phyloP scores from a whole-genome alignment of 148 eudicot species.

The Euryodendron excelsum region DNA sequence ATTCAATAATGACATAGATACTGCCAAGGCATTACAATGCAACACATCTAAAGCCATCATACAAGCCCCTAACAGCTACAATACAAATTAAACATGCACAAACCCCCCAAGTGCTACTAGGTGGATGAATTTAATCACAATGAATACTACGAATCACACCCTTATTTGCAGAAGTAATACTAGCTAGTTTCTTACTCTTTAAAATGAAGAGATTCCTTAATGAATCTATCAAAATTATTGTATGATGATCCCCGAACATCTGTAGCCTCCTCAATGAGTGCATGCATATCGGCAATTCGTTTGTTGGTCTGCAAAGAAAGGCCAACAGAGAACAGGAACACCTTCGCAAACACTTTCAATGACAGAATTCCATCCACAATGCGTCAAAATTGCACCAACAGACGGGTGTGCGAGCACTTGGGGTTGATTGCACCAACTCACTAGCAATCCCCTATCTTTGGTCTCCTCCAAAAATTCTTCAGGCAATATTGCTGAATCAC shows the following conservation, averaged over 20 bases:
- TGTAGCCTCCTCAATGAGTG: background rate
- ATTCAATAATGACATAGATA: too few relatives aligned
- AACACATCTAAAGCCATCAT: too few relatives aligned
- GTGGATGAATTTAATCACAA: too few relatives aligned
- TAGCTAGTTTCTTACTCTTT: background rate
- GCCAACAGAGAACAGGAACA: background rate
- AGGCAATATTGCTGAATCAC: background rate
- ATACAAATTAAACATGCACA: too few relatives aligned
- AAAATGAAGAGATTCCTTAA: background rate
- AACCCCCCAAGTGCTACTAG: too few relatives aligned
- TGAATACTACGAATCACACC: too few relatives aligned
- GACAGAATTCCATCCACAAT: background rate
- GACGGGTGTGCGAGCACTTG: background rate
- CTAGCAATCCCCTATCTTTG: background rate
- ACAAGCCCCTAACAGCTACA: too few relatives aligned
- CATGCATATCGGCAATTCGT: background rate
- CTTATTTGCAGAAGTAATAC: too few relatives aligned
- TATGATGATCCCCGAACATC: background rate
- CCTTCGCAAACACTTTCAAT: background rate
- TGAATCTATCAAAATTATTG: background rate
- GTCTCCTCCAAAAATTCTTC: background rate
- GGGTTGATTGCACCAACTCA: background rate
- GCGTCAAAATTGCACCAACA: background rate
- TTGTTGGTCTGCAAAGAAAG: background rate
- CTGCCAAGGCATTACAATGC: too few relatives aligned